phyloP scores from a whole-genome alignment of 2,329 filamentous ascomycete genomes.

The Venturiaceae sp. region DNA sequence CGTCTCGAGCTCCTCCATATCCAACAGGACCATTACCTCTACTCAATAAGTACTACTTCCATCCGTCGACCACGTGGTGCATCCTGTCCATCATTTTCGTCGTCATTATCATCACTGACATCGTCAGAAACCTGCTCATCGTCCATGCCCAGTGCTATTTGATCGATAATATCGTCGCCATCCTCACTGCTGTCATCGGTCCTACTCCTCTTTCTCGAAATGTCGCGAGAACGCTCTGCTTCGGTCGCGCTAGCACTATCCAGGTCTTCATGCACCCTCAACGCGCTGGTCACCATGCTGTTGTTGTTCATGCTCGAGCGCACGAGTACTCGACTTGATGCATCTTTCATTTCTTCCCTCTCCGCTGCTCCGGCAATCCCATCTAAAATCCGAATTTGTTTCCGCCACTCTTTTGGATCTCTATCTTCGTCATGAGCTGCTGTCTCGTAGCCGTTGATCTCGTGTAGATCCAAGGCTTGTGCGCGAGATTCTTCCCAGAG shows the following conservation, averaged over 20 bases:
- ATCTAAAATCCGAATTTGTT: slow-evolving; percentile 34
- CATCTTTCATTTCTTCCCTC: slow-evolving; percentile 4
- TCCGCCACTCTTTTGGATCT: slow-evolving; percentile 36
- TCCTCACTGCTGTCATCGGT: neutral
- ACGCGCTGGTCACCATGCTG: slow-evolving; percentile 4
- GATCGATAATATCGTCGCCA: neutral
- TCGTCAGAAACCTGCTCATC: neutral
- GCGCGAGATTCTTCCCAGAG: slow-evolving; percentile 48
- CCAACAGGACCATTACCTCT: too few relatives aligned
- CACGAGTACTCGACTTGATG: neutral
- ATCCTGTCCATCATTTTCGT: neutral
- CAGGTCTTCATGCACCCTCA: neutral
- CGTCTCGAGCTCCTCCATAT: too few relatives aligned
- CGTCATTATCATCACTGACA: neutral
- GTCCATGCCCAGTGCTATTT: neutral
- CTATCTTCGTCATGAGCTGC: slow-evolving; percentile 34
- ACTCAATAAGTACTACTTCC: neutral
- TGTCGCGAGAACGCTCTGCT: neutral
- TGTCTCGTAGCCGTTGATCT: slow-evolving; percentile 44
- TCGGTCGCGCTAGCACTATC: neutral
- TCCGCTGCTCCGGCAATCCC: slow-evolving; percentile 16
- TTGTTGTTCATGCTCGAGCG: neutral
- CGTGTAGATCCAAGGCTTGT: slow-evolving; percentile 45
- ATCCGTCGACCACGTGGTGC: neutral
- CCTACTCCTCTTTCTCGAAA: neutral